Evolutionary conservation across 306 rosid species (phyloP), one percentile per base, ranked within the genome.

Genomic region (Crotalaria pallida): DNA sequence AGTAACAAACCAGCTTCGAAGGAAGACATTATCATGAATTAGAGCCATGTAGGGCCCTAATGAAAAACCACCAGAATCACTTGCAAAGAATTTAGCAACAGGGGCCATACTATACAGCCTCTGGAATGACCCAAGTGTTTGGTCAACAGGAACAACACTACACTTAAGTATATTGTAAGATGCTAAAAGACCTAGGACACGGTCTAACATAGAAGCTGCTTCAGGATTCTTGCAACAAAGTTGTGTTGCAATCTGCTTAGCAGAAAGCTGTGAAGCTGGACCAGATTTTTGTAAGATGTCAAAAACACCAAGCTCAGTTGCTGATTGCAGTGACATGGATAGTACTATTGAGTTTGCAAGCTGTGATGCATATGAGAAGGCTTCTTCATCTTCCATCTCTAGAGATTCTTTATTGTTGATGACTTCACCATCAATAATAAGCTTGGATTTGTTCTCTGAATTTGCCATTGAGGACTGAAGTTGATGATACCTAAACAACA

Each of bases 161-260:
- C 79, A 84, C 0, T 6, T 31, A 1, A 89, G 79, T 5, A 89
- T 61, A 33, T 75, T 70, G 67, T 89, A 69, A 33, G 72, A 52
- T 0, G 81, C 64, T n/a, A 89, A 72, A 17, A 89, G 87, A 52
- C 76, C 24, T 16, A 88, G 87, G n/a, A n/a, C n/a, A n/a, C n/a
- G n/a, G n/a, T n/a, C n/a, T n/a, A n/a, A n/a, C n/a, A n/a, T n/a
- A n/a, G n/a, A n/a, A n/a, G n/a, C n/a, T n/a, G n/a, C n/a, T n/a
- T n/a, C n/a, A n/a, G n/a, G n/a, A n/a, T n/a, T n/a, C n/a, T n/a
- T n/a, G n/a, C n/a, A n/a, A n/a, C n/a, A n/a, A n/a, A n/a, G n/a
- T n/a, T n/a, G n/a, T n/a, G n/a, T n/a, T n/a, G n/a, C n/a, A n/a
- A n/a, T n/a, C n/a, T n/a, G n/a, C n/a, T n/a, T n/a, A n/a, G n/a